Evolutionary conservation across 202 grass and related monocot genomes (phyloP).

Genomic region (Setaria italica): DNA sequence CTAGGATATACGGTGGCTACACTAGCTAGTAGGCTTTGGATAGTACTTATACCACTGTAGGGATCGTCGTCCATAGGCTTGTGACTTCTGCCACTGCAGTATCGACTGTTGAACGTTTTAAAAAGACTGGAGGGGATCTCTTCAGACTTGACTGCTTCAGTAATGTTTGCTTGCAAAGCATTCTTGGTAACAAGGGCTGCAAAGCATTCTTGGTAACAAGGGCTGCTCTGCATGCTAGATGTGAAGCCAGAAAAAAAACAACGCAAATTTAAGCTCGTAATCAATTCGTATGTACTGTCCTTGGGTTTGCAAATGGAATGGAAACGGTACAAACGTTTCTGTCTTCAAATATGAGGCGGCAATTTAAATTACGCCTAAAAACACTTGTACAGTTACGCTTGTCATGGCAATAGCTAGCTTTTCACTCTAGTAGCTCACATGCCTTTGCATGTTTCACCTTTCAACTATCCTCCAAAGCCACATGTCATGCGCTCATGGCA

Average conservation of each 20-base stretch:
- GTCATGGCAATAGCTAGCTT: not conserved
- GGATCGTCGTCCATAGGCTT: not conserved
- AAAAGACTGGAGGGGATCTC: not conserved
- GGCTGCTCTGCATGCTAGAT: not conserved
- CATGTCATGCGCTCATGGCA: not conserved
- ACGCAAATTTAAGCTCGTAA: not conserved
- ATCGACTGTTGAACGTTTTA: not conserved
- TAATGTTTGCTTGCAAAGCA: not conserved
- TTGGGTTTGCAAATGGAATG: not conserved
- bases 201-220: not conserved
- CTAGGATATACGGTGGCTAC: not conserved
- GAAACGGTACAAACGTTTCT: not conserved
- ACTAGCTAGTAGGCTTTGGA: not conserved
- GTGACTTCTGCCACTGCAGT: not conserved
- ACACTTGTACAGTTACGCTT: not conserved
- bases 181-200: not conserved
- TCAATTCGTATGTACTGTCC: not conserved
- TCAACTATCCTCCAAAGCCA: not conserved
- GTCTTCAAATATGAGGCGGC: not conserved
- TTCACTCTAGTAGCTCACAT: not conserved
- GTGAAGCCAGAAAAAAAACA: not conserved
- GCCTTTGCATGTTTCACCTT: not conserved
- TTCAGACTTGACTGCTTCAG: not conserved
- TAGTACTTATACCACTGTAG: not conserved
- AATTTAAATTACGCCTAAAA: not conserved